These are phyloP conservation scores for Camellia oleifera DNA, from an alignment of 179 eudicot species.

Conservation along the genomic window DNA sequence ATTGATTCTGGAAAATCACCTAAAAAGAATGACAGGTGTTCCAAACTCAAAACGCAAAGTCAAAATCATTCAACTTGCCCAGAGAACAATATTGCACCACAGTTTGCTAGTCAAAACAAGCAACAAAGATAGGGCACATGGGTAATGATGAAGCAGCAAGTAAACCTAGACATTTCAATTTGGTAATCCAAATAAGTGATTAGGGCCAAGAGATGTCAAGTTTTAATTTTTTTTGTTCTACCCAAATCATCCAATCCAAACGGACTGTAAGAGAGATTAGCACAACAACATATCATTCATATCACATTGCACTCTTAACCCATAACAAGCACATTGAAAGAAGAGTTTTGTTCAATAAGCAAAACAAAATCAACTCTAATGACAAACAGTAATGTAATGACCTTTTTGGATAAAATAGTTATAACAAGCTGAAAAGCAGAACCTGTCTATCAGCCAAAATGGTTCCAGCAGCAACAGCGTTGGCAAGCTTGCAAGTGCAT, in stretches of 20 bases:
- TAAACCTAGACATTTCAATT: background rate
- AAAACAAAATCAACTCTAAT: background rate
- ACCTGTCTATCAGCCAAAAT: conserved; percentile 67
- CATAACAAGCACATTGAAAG: background rate
- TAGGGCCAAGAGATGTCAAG: too few relatives aligned
- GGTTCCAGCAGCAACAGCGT: conserved; percentile 69
- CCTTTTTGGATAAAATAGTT: background rate
- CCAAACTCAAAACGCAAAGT: conserved; percentile 3
- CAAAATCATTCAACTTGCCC: background rate
- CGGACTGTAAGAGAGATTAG: background rate
- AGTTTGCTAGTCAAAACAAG: background rate
- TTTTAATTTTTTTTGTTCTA: too few relatives aligned
- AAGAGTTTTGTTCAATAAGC: background rate
- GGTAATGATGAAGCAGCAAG: background rate
- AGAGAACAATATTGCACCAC: background rate
- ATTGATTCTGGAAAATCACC: background rate
- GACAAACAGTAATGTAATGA: background rate
- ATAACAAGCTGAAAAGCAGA: conserved; percentile 13
- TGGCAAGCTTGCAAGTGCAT: conserved; percentile 71
- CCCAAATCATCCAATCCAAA: too few relatives aligned
- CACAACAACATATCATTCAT: background rate
- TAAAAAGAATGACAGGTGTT: background rate
- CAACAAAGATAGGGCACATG: background rate
- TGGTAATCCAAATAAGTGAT: too few relatives aligned
- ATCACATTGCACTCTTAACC: background rate